phyloP scores from a whole-genome alignment of 805 yeast species.

The Starmerella ratchasimensis region DNA sequence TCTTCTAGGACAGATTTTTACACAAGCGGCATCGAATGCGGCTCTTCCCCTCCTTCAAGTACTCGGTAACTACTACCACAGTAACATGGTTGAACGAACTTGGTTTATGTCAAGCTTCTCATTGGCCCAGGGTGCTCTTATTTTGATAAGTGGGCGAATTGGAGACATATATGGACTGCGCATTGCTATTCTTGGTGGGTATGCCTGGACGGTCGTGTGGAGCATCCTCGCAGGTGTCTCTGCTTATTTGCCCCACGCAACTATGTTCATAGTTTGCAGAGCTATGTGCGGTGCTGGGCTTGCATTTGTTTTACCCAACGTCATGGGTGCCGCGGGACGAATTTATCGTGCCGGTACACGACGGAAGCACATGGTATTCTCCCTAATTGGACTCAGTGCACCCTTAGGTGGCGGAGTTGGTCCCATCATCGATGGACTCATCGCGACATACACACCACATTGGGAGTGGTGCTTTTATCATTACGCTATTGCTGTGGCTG shows the following conservation, averaged over 20 bases:
- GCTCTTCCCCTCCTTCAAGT: conserved; percentile 21
- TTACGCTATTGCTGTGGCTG: conserved; percentile 28
- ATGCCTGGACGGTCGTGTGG: conserved; percentile 43
- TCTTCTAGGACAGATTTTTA: conserved; percentile 51
- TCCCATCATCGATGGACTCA: conserved; percentile 30
- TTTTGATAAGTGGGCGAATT: conserved; percentile 50
- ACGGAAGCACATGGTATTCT: conserved; percentile 42
- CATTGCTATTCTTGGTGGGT: conserved; percentile 39
- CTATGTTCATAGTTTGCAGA: conserved; percentile 31
- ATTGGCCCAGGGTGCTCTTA: conserved; percentile 59
- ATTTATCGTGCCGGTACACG: conserved; percentile 17
- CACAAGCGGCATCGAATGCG: conserved; percentile 25
- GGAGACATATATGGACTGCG: conserved; percentile 64
- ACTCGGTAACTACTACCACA: conserved; percentile 25
- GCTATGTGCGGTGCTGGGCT: conserved; percentile 56
- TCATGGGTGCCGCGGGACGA: conserved; percentile 41
- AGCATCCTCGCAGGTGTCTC: conserved; percentile 47
- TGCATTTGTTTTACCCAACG: conserved; percentile 46
- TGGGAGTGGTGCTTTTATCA: conserved; percentile 30
- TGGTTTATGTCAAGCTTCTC: conserved; percentile 68
- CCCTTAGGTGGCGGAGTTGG: conserved; percentile 52
- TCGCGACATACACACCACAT: conserved; percentile 14
- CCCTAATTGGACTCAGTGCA: conserved; percentile 46
- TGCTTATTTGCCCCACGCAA: conserved; percentile 28
- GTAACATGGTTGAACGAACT: conserved; percentile 23